These are phyloP conservation scores for Aquilaria yunnanensis DNA, from an alignment of 345 rosid genomes.

Conservation along the genomic window DNA sequence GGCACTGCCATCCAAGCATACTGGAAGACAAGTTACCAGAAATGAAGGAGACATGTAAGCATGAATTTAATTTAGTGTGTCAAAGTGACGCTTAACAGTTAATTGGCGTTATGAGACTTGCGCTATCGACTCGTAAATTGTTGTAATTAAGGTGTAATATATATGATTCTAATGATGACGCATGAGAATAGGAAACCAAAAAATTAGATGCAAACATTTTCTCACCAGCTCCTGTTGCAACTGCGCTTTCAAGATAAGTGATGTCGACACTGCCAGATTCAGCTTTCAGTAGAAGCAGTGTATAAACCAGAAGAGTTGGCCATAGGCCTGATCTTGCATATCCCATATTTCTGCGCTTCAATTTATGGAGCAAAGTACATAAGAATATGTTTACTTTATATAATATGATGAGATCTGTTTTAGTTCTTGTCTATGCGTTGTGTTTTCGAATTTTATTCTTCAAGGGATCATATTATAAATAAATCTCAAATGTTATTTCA, in stretches of 20 bases:
- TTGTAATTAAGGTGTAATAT: neutral
- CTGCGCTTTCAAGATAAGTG: slow-evolving; percentile 43
- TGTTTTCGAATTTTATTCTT: too few species aligned
- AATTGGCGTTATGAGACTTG: too few species aligned
- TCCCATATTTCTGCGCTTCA: slow-evolving; percentile 22
- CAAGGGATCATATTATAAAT: too few species aligned
- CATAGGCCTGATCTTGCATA: slow-evolving; percentile 28
- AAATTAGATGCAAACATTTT: neutral
- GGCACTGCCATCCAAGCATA: slow-evolving; percentile 90
- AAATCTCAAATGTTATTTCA: too few species aligned
- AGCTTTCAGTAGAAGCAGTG: slow-evolving; percentile 26
- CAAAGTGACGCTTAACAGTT: too few species aligned
- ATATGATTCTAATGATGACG: neutral
- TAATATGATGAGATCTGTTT: too few species aligned
- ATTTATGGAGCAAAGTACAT: too few species aligned
- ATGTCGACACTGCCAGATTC: slow-evolving; percentile 35
- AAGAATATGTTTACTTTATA: too few species aligned
- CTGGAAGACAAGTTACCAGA: slow-evolving; percentile 29
- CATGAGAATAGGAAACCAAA: neutral
- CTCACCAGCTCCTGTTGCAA: slow-evolving; percentile 65
- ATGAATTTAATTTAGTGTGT: too few species aligned
- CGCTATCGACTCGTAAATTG: too few species aligned
- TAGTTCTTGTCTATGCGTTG: too few species aligned
- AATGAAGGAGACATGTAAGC: too few species aligned
- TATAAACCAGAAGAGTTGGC: slow-evolving; percentile 21